Conservation (phyloP, 768 basidiomycete species). For the Rhizopogon vesiculosus region DNA sequence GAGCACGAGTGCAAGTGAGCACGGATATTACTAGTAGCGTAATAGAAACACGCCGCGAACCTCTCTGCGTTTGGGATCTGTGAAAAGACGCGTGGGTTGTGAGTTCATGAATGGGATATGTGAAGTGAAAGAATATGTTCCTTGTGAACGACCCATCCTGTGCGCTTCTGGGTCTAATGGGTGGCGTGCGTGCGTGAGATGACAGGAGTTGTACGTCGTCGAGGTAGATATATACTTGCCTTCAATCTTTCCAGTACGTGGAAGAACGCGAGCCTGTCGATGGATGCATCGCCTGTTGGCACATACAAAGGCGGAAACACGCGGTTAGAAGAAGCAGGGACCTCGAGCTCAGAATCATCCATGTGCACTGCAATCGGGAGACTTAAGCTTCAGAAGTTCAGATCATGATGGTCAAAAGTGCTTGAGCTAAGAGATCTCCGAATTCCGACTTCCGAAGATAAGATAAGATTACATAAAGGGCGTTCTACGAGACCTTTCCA, state of each 20-base stretch:
- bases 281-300: constrained; percentile 44
- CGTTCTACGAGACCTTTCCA: constrained; percentile 24
- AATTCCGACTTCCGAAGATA: constrained; percentile 20
- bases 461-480: constrained; percentile 12
- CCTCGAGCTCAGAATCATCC: neutral
- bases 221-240: constrained; percentile 34
- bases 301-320: constrained; percentile 57
- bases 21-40: too few relatives aligned
- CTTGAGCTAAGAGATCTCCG: constrained; percentile 11
- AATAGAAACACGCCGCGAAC: constrained; percentile 28
- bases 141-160: constrained; percentile 88
- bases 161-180: constrained; percentile 84
- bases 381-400: too few relatives aligned
- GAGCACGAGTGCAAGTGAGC: neutral
- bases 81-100: neutral
- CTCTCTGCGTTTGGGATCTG: constrained; percentile 86
- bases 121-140: constrained; percentile 9
- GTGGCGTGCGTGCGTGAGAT: constrained; percentile 1
- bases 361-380: neutral
- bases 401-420: neutral
- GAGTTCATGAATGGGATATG: constrained; percentile 5
- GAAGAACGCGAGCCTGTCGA: constrained; percentile 83
- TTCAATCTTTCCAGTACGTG: constrained; percentile 88
- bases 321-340: constrained; percentile 25
- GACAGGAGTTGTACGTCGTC: too few relatives aligned